phyloP scores from a whole-genome alignment of 2,329 filamentous ascomycete species.

The Lasiodiplodia sp. region DNA sequence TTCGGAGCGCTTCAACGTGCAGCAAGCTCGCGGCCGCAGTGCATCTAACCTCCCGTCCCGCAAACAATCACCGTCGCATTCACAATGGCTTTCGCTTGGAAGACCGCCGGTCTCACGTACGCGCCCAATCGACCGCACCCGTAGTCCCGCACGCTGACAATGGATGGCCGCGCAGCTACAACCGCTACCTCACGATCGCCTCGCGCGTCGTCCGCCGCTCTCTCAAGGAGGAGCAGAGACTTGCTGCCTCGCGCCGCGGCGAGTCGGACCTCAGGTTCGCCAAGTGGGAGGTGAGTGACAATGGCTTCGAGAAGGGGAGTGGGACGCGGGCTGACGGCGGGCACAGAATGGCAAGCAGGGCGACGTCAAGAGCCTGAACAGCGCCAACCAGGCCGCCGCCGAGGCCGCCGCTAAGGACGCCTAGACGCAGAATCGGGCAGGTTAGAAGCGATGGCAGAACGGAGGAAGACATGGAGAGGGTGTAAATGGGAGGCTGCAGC shows the following conservation, averaged over 20 bases:
- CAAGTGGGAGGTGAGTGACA: constrained; percentile 87
- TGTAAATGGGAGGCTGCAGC: constrained; percentile 24
- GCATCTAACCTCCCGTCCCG: constrained; percentile 11
- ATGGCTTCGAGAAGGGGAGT: constrained; percentile 37
- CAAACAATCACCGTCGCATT: constrained; percentile 29
- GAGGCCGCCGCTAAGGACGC: constrained; percentile 56
- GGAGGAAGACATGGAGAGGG: constrained; percentile 9
- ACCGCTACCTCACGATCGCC: constrained; percentile 97
- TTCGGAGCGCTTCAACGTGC: constrained; percentile 27
- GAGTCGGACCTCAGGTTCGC: constrained; percentile 88
- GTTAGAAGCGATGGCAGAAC: constrained; percentile 14
- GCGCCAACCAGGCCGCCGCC: constrained; percentile 56
- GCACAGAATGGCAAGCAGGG: constrained; percentile 93
- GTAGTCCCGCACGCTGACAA: constrained; percentile 34
- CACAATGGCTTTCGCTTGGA: constrained; percentile 94
- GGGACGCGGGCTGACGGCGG: constrained; percentile 36
- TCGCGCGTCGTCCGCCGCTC: constrained; percentile 94
- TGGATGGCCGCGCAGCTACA: constrained; percentile 75
- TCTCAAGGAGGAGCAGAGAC: constrained; percentile 92
- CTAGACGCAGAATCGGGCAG: constrained; percentile 35
- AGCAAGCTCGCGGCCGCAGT: constrained; percentile 29
- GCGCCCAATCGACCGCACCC: constrained; percentile 22
- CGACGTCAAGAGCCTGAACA: constrained; percentile 75
- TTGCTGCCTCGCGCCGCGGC: constrained; percentile 86
- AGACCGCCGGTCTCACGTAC: constrained; percentile 95